These are phyloP conservation scores for Mortierella antarctica DNA, from an alignment of 192 early-diverging fungal species.

Conservation along the genomic window DNA sequence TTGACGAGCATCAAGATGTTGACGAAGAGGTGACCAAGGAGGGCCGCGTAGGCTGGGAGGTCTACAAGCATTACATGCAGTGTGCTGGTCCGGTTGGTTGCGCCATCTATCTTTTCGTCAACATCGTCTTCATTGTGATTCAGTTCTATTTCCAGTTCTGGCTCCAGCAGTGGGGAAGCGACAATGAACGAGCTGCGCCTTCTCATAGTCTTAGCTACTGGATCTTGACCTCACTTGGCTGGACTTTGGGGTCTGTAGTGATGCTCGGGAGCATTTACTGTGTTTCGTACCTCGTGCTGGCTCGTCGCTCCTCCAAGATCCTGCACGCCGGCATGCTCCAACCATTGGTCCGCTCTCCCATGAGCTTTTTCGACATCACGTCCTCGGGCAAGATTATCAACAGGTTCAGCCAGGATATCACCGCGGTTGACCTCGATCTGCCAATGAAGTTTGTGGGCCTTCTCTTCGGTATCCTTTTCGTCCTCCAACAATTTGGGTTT, in stretches of 20 bases:
- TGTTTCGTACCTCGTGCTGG: background rate
- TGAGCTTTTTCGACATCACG: conserved; percentile 64
- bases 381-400: conserved; percentile 78
- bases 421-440: conserved; percentile 69
- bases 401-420: conserved; percentile 81
- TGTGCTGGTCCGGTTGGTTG: background rate
- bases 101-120: background rate
- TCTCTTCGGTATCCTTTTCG: background rate
- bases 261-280: background rate
- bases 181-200: background rate
- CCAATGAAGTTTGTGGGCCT: conserved; percentile 17
- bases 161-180: background rate
- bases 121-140: background rate
- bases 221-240: conserved; percentile 6
- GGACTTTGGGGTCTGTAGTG: background rate
- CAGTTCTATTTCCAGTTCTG: background rate
- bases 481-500: conserved; percentile 9
- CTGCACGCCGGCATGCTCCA: conserved; percentile 70
- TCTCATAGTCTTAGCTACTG: background rate
- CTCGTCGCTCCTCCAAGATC: conserved; percentile 58
- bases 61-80: background rate
- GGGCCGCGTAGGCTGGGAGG: background rate
- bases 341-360: conserved; percentile 64
- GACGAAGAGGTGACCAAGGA: conserved; percentile 1
- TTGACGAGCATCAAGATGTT: background rate